Base-by-base conservation (phyloP, 1,284 basidiomycete species). In the Ceratobasidium papillatum region DNA sequence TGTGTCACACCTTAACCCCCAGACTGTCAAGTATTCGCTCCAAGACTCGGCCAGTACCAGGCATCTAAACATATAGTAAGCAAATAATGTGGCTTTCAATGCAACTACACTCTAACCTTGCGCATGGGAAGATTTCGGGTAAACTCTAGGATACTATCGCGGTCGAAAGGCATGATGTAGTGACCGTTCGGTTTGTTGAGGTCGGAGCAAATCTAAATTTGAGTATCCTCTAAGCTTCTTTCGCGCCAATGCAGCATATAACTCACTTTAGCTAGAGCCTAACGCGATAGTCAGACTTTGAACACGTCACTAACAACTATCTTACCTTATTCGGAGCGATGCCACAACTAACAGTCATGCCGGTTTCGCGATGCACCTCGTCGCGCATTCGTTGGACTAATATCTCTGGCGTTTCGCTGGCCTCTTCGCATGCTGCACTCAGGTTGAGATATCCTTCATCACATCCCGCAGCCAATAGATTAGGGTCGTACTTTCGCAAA, bases 131-230 rank as follows among this genome's bases (percentile, higher is more conserved):
- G 86, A 52, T 89, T 86, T 12, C 82, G 84, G 88, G 93, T 93
- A 82, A 98, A 98, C 0, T 83, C 83, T 52, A 86, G 86, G 78
- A 97, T 91, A 0, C 86, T 85, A 27, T 89, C 81, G 0, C 86
- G 81, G 58, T 92, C 86, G 79, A 92, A 94, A 2, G 89, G 83
- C 43, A 97, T 86, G 78, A 89, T 87, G 79, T 89, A 98, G 81
- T 96, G 94, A 0, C 95, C 96, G 80, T 98, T 94, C 0, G 96
- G 96, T 83, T 98, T 98, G 82, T 98, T 98, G 90, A 93, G 77
- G 58, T 98, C 96, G 51, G 95, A 97, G 80, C 94, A 96, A 71
- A 98, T 97, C 92, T 96, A 80, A n/a, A 25, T 14, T 22, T 49
- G 14, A 11, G 17, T 63, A 43, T 58, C 34, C 17, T 22, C 32